phyloP scores from a whole-genome alignment of 179 eudicot genomes.

The Vitellaria paradoxa region DNA sequence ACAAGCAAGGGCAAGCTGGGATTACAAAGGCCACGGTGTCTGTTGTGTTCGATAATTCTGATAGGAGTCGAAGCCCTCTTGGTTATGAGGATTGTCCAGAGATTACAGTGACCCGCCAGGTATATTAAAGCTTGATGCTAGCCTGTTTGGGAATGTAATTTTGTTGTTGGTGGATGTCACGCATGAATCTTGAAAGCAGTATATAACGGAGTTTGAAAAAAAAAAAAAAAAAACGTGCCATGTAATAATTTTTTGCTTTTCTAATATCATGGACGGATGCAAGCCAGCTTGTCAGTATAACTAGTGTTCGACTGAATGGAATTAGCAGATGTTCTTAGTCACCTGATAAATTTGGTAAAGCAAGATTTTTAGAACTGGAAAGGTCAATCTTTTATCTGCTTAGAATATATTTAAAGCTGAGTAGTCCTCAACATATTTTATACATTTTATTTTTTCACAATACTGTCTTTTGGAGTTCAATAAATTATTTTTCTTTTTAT shows the following conservation, averaged over 20 bases:
- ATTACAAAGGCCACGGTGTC: conserved; percentile 95
- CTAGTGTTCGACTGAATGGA: not conserved
- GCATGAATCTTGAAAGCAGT: too few species aligned
- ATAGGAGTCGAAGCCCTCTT: conserved; percentile 77
- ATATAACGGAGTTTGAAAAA: too few species aligned
- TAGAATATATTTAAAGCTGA: too few species aligned
- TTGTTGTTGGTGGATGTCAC: not conserved
- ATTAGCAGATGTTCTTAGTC: not conserved
- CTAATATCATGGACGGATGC: not conserved
- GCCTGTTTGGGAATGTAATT: too few species aligned
- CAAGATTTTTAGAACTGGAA: not conserved
- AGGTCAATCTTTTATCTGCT: not conserved
- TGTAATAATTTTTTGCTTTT: not conserved
- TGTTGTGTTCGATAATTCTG: conserved; percentile 74
- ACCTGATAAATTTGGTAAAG: not conserved
- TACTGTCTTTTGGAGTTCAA: not conserved
- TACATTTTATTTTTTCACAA: not conserved
- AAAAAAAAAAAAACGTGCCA: too few species aligned
- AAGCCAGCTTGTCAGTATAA: not conserved
- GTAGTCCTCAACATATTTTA: not conserved
- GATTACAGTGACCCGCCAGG: conserved; percentile 98
- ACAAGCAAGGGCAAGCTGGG: conserved; percentile 99
- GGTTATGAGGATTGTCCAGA: conserved; percentile 87
- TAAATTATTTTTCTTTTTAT: not conserved
- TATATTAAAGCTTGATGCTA: conserved; percentile 17